Evolutionary conservation across 1,284 basidiomycete species (phyloP).

Genomic region (Microbotryum silenes-acaulis): DNA sequence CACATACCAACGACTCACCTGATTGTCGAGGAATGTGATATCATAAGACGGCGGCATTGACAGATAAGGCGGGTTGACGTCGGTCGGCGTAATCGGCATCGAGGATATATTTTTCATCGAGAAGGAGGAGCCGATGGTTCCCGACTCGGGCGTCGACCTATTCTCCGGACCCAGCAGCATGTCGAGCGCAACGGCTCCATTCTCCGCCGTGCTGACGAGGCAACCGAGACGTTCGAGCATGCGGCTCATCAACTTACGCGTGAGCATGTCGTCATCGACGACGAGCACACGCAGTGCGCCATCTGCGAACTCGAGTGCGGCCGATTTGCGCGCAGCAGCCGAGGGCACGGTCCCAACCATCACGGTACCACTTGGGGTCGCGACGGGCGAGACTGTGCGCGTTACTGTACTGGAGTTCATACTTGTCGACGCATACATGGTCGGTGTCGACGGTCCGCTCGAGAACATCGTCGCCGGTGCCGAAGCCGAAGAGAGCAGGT

Average conservation of each 20-base stretch:
- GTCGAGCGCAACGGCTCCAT: conserved; percentile 70
- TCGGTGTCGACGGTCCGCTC: too few relatives aligned
- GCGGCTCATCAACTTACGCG: conserved; percentile 71
- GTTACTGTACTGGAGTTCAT: too few relatives aligned
- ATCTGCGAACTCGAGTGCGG: conserved; percentile 26
- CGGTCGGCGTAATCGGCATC: not conserved
- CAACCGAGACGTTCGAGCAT: conserved; percentile 72
- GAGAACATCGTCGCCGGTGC: not conserved
- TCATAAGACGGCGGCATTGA: conserved; percentile 46
- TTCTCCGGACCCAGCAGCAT: conserved; percentile 51
- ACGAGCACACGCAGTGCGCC: conserved; percentile 42
- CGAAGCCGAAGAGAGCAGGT: not conserved
- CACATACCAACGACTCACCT: conserved; percentile 57
- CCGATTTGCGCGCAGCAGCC: not conserved
- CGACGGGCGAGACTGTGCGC: too few relatives aligned
- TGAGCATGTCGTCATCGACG: conserved; percentile 54
- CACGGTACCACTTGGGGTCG: too few relatives aligned
- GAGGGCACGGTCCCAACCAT: not conserved
- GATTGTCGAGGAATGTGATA: conserved; percentile 75
- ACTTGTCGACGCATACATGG: too few relatives aligned
- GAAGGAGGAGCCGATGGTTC: not conserved
- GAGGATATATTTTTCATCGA: not conserved
- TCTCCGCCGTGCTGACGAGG: conserved; percentile 70
- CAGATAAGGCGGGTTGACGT: not conserved
- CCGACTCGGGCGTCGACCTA: not conserved